These are phyloP conservation scores for Solanum megistacrolobum DNA, from an alignment of 257 asterid species.

Conservation along the genomic window DNA sequence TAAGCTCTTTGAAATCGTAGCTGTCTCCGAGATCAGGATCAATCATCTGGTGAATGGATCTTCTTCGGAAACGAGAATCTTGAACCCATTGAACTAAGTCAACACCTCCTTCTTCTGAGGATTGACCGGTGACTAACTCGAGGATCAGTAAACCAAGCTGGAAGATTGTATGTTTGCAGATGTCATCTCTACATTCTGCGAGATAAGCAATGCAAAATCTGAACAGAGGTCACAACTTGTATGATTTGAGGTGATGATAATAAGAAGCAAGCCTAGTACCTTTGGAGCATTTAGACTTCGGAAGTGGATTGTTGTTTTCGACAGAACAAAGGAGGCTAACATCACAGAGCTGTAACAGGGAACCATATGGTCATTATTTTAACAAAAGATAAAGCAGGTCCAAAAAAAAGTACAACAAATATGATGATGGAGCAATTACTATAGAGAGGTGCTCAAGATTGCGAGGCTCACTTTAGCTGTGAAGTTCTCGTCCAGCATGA, in stretches of 20 bases:
- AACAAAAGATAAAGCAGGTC: not conserved
- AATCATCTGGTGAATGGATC: constrained; percentile 56
- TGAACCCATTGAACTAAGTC: constrained; percentile 72
- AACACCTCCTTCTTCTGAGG: constrained; percentile 55
- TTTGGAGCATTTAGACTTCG: constrained; percentile 32
- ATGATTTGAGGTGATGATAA: not conserved
- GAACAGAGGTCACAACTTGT: not conserved
- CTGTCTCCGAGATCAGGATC: constrained; percentile 84
- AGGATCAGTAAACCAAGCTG: constrained; percentile 78
- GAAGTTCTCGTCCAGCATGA: constrained; percentile 78
- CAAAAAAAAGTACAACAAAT: not conserved
- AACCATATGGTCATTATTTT: not conserved
- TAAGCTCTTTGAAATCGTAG: constrained; percentile 54
- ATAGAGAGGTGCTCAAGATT: not conserved
- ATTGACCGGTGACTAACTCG: constrained; percentile 88
- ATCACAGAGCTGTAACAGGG: constrained; percentile 52
- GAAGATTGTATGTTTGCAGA: constrained; percentile 46
- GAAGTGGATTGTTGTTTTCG: constrained; percentile 4
- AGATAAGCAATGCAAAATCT: not conserved
- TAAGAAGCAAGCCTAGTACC: constrained; percentile 22
- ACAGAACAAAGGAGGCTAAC: constrained; percentile 35
- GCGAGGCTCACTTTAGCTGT: constrained; percentile 48
- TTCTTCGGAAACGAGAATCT: constrained; percentile 29
- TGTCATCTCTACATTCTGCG: constrained; percentile 40
- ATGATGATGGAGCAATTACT: not conserved